phyloP scores from a whole-genome alignment of 257 asterid genomes.

The Nicotiana obtusifolia region DNA sequence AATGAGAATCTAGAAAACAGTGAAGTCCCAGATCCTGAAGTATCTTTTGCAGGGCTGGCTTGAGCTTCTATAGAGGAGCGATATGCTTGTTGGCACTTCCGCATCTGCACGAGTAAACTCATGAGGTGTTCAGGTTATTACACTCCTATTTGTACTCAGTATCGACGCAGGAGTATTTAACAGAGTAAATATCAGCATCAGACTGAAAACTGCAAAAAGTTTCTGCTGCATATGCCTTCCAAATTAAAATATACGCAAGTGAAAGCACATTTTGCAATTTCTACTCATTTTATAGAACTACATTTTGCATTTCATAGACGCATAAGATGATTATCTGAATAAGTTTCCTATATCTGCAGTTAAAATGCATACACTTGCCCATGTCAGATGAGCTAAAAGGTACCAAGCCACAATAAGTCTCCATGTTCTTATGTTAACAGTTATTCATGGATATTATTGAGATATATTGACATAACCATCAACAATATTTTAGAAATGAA shows the following conservation, averaged over 20 bases:
- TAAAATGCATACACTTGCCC: background rate
- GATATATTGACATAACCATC: background rate
- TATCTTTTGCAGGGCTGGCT: constrained; percentile 63
- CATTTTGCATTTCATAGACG: background rate
- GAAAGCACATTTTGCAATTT: background rate
- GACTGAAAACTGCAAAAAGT: background rate
- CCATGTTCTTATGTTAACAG: background rate
- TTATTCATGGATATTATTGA: background rate
- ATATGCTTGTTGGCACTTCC: constrained; percentile 84
- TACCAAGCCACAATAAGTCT: background rate
- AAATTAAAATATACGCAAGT: background rate
- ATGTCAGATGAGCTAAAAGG: background rate
- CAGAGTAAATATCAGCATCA: background rate
- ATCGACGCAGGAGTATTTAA: background rate
- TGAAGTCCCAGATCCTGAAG: constrained; percentile 52
- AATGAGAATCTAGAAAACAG: constrained; percentile 89
- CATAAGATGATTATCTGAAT: background rate
- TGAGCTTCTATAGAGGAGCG: constrained; percentile 47
- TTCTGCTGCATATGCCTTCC: background rate
- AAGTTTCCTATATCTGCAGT: background rate
- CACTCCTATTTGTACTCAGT: background rate
- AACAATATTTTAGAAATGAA: background rate
- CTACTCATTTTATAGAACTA: background rate
- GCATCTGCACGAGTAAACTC: constrained; percentile 41
- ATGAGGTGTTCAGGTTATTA: background rate